phyloP scores from a whole-genome alignment of 1,284 basidiomycete species.

The Mycena citricolor region DNA sequence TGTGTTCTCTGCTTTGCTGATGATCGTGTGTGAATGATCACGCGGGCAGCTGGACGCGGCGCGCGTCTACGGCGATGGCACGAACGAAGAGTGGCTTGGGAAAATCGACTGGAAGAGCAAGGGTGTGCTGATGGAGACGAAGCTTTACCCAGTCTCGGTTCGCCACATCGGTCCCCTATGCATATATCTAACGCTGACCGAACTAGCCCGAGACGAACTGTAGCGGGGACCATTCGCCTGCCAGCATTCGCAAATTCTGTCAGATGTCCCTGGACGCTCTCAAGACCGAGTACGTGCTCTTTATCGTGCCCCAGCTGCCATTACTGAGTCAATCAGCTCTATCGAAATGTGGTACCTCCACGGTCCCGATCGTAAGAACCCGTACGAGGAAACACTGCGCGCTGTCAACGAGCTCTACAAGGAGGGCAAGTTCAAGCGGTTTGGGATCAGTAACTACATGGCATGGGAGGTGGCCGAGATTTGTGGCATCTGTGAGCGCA shows the following conservation, averaged over 20 bases:
- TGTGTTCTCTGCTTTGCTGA: conserved; percentile 32
- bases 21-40: no score
- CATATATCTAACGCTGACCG: no score
- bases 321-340: conserved; percentile 1
- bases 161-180: no score
- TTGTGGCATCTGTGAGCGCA: conserved; percentile 49
- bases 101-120: conserved; percentile 7
- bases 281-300: conserved; percentile 32
- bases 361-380: conserved; percentile 48
- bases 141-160: conserved; percentile 9
- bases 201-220: no score
- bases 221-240: conserved; percentile 15
- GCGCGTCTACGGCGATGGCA: conserved; percentile 45
- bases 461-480: conserved; percentile 63
- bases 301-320: background rate
- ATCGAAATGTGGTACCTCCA: conserved; percentile 41
- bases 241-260: background rate
- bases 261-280: conserved; percentile 36
- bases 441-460: conserved; percentile 12
- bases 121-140: conserved; percentile 9
- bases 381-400: conserved; percentile 49
- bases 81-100: conserved; percentile 41
- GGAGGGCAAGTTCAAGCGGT: conserved; percentile 28
- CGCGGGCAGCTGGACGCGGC: conserved; percentile 12
- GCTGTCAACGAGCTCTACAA: conserved; percentile 48